Percentiles rank a stretch among this genome's conserved stretches.
phyloP scores from a whole-genome alignment of 192 early-diverging fungal species.

The Dissophora globulifera region DNA sequence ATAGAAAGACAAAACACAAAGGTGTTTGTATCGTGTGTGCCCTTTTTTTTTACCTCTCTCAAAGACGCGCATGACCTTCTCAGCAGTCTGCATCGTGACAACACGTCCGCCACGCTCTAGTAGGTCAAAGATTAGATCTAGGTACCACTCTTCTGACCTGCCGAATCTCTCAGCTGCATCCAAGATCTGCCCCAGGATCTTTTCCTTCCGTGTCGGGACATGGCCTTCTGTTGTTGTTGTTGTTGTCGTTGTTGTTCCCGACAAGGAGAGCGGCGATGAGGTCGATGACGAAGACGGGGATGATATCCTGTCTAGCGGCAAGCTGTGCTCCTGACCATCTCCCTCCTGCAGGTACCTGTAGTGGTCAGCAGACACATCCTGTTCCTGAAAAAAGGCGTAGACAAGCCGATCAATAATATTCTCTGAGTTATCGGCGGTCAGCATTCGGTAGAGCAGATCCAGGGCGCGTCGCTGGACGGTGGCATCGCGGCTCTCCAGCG shows the following conservation, averaged over 20 bases:
- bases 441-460: constrained; percentile 42
- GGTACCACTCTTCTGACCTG: constrained; percentile 36
- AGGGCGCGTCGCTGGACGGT: constrained; percentile 27
- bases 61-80: constrained; percentile 31
- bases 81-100: constrained; percentile 25
- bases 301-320: no score
- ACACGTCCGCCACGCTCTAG: constrained; percentile 10
- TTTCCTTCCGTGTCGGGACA: constrained; percentile 24
- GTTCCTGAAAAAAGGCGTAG: constrained; percentile 37
- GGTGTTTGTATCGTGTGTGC: no score
- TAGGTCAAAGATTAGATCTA: constrained; percentile 33
- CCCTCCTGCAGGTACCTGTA: no score
- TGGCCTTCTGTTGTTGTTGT: not conserved
- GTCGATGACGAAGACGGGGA: no score
- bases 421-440: constrained; percentile 40
- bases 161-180: constrained; percentile 45
- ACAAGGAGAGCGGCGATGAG: no score
- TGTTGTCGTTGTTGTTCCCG: not conserved
- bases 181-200: constrained; percentile 41
- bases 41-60: constrained; percentile 22
- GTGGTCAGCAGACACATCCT: constrained; percentile 3
- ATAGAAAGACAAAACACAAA: no score
- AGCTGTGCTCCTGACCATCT: no score
- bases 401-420: constrained; percentile 51
- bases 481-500: constrained; percentile 33